Evolutionary conservation across 1,284 basidiomycete species (phyloP), one percentile per base, ranked within the genome.

Genomic region (Apiotrichum mycotoxinovorans): DNA sequence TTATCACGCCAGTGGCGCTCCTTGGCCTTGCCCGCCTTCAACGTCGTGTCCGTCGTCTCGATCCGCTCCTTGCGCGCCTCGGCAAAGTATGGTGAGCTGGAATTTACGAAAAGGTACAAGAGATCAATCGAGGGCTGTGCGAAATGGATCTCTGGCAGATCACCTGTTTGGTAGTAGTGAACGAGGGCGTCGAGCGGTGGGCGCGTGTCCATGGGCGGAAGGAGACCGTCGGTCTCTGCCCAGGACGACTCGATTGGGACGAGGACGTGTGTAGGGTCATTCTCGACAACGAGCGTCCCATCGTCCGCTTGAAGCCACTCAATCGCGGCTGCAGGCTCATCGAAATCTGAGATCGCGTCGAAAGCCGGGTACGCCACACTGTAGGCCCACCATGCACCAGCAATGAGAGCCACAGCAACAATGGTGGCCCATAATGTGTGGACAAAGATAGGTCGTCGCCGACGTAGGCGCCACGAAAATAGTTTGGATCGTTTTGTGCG

Each of bases 61-160:
- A 48, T 22, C 20, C 18, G 14, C 51, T 73, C 70, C 22, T 51
- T 40, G 60, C 66, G 60, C 17, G 61, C 71, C 1, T 50, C 47
- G 15, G 57, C 58, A 20, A 73, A 65, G 35, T 61, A 64, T 2
- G 59, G 61, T 5, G 66, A 69, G 4, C 66, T 62, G 1, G 70
- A 61, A 49, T 75, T 73, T 44, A 75, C 73, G 23, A 58, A 75
- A 15, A 73, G 63, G 56, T 71, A 72, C 3, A 75, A 67, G 17
- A 72, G 35, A 51, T 75, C 73, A 41, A 72, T 37, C 10, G 56
- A 56, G 7, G 56, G 44, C 23, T 44, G 30, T 4, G 26, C 10
- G 5, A 58, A 34, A 18, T 48, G 33, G 27, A 42, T n/a, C 3
- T 25, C 17, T 14, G 52, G 50, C 8, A 63, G 42, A 3, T n/a